Percentiles rank a stretch among this genome's conserved stretches.
Evolutionary conservation across 225 moss, liverwort and hornwort species (phyloP).

Genomic region (Lunularia cruciata): DNA sequence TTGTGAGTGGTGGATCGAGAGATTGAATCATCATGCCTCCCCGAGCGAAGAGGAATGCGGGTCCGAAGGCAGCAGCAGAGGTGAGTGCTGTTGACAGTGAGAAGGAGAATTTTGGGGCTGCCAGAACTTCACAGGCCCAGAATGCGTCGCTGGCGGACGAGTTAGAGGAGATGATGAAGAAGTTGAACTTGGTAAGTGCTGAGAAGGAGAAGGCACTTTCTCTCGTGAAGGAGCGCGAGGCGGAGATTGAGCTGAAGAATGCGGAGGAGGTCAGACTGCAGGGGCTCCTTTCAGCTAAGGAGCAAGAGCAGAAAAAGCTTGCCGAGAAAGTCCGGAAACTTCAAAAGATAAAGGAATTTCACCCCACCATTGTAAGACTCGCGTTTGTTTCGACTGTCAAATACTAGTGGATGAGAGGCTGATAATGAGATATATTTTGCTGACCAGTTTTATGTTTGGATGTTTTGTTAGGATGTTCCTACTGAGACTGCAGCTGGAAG

Average conservation of each 20-base stretch:
- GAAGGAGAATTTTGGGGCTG: constrained; percentile 50
- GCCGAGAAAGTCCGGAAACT: constrained; percentile 72
- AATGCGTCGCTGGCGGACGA: constrained; percentile 54
- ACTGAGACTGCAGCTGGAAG: constrained; percentile 26
- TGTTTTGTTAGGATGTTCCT: constrained; percentile 44
- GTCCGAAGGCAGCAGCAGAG: background rate
- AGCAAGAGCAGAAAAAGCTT: constrained; percentile 62
- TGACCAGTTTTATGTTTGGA: background rate
- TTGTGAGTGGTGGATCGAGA: background rate
- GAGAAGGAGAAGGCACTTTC: constrained; percentile 61
- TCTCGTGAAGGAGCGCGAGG: constrained; percentile 52
- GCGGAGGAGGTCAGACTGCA: constrained; percentile 63
- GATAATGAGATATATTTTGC: no score
- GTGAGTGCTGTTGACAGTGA: constrained; percentile 35
- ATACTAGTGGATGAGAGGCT: no score
- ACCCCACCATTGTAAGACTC: constrained; percentile 59
- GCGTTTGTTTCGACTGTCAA: background rate
- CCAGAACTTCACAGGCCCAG: constrained; percentile 2
- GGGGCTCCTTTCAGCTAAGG: constrained; percentile 52
- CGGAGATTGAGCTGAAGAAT: constrained; percentile 57
- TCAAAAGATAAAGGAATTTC: constrained; percentile 72
- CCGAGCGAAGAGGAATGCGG: background rate
- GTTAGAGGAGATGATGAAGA: constrained; percentile 70
- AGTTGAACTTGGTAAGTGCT: constrained; percentile 61
- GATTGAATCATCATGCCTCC: constrained; percentile 15